A percentile compares a stretch with the other conserved stretches of the same genome.
phyloP scores from a whole-genome alignment of 1,139 yeast genomes.

The Pichia sp. region DNA sequence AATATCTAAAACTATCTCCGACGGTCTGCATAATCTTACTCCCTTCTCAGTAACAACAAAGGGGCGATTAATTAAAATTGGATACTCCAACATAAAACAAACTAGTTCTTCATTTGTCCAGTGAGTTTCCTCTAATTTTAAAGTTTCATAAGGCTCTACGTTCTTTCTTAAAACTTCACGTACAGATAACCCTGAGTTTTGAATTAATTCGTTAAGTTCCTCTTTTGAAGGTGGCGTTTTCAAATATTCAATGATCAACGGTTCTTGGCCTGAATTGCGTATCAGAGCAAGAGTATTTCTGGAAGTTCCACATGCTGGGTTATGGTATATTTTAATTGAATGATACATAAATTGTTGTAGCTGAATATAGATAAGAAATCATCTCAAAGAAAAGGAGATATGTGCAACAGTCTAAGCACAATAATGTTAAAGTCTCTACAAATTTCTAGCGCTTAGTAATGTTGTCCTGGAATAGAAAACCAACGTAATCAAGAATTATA shows the following conservation, averaged over 20 bases:
- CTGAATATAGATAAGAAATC: too few relatives aligned
- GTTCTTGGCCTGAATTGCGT: neutral
- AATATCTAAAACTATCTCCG: neutral
- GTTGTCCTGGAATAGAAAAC: too few relatives aligned
- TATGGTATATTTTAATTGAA: constrained; percentile 3
- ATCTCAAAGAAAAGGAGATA: too few relatives aligned
- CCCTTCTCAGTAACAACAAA: constrained; percentile 5
- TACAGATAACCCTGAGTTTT: constrained; percentile 1
- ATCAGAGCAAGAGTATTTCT: constrained; percentile 3
- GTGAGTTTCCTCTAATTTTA: neutral
- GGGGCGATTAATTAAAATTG: constrained; percentile 6
- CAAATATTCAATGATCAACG: constrained; percentile 4
- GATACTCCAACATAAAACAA: constrained; percentile 1
- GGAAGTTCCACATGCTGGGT: constrained; percentile 8
- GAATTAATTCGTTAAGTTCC: neutral
- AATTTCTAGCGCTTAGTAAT: too few relatives aligned
- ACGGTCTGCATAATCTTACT: constrained; percentile 3
- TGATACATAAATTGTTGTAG: too few relatives aligned
- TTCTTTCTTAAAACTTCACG: constrained; percentile 6
- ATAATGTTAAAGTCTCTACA: too few relatives aligned
- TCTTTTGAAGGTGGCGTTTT: constrained; percentile 4
- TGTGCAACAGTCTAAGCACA: too few relatives aligned
- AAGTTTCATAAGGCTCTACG: constrained; percentile 2
- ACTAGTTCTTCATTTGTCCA: constrained; percentile 6
- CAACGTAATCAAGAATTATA: constrained; percentile 10